A percentile compares a stretch with the other conserved stretches of the same genome.
These are phyloP conservation scores for Carpinus fangiana DNA, from an alignment of 306 rosid genomes.

Conservation along the genomic window DNA sequence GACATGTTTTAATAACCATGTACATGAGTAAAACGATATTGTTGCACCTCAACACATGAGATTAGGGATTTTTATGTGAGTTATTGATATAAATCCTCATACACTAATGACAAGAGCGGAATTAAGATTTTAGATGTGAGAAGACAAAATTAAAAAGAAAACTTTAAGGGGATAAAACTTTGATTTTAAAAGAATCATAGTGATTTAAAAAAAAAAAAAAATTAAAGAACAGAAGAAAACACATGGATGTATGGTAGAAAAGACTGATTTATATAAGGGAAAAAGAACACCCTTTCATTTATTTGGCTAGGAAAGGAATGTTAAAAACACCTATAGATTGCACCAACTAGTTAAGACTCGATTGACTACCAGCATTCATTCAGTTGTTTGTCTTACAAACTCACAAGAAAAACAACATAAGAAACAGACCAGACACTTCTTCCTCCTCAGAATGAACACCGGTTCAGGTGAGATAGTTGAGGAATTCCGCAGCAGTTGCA, in stretches of 20 bases:
- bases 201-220: too few relatives aligned
- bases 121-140: too few relatives aligned
- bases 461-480: constrained; percentile 73
- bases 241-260: not conserved
- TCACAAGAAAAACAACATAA: constrained; percentile 5
- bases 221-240: too few relatives aligned
- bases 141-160: too few relatives aligned
- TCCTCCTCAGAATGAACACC: constrained; percentile 4
- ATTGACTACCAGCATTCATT: not conserved
- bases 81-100: too few relatives aligned
- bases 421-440: not conserved
- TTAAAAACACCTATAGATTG: not conserved
- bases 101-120: too few relatives aligned
- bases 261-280: not conserved
- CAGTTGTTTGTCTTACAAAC: constrained; percentile 3
- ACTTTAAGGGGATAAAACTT: too few relatives aligned
- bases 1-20: too few relatives aligned
- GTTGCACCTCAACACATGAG: too few relatives aligned
- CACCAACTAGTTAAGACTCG: not conserved
- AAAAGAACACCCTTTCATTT: not conserved
- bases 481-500: constrained; percentile 86
- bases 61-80: too few relatives aligned
- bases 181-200: too few relatives aligned
- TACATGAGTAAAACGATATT: too few relatives aligned
- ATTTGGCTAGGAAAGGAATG: not conserved